Evolutionary conservation across 257 asterid genomes (phyloP), one percentile per base, ranked within the genome.

Genomic region (Pogostemon cablin): DNA sequence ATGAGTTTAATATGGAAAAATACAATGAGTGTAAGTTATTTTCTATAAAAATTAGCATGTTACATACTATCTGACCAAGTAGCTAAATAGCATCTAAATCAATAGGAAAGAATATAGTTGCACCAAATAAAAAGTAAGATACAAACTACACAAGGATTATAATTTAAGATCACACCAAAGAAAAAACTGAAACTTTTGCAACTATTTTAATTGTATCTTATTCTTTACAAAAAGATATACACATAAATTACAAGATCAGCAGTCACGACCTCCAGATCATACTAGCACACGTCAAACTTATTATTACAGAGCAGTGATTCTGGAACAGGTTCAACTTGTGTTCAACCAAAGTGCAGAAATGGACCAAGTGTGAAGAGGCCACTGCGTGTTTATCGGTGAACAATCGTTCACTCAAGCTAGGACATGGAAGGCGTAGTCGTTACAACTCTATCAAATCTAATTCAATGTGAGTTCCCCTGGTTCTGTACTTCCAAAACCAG

Each of bases 401-500:
- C 95, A 72, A 81, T 72, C 71, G 82, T 90, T 88, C 96, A 88
- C 97, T 67, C 41, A 58, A 60, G 25, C 78, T 32, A 59, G 39
- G 47, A 59, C 2, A 20, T 9, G 72, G 68, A 75, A 50, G 47
- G 71, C 48, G 72, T 35, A 47, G 69, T 61, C 75, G 69, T 78
- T 80, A 83, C 71, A 69, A 72, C 83, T 89, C 91, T 70, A 79
- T 82, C 85, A 89, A 50, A 75, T 91, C 93, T 80, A 93, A 58
- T 73, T 81, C 87, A 74, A 93, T 77, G 73, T 83, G 96, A 47
- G 85, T 67, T 70, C 91, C 96, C 17, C 53, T 59, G 78, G 85
- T 70, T 73, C 72, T 74, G 79, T 95, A 95, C 78, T 83, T 84
- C 99, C 99, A 95, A 79, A 78, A 86, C 99, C 99, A 95, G 81